These are phyloP conservation scores for Cydonia oblonga DNA, from an alignment of 331 rosid species.

Conservation along the genomic window DNA sequence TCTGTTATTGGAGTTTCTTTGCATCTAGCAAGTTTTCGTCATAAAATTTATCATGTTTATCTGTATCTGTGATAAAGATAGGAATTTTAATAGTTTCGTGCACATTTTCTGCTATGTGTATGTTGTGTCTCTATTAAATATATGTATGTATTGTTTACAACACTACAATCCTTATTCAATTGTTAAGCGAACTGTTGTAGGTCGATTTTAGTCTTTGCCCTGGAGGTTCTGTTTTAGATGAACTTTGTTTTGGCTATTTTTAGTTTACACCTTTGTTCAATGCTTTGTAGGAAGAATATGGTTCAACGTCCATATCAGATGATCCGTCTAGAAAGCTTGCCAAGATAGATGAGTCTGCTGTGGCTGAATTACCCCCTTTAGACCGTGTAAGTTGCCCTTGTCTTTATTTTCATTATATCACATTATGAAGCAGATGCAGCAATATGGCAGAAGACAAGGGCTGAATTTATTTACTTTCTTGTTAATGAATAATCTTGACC, in stretches of 20 bases:
- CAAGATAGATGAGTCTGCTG: slow-evolving; percentile 34
- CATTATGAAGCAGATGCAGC: slow-evolving; percentile 6
- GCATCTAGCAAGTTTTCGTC: too few species aligned
- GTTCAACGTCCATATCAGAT: slow-evolving; percentile 22
- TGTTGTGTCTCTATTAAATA: too few species aligned
- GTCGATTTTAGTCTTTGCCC: too few species aligned
- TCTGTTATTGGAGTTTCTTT: neutral
- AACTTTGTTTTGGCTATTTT: slow-evolving; percentile 1
- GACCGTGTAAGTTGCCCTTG: slow-evolving; percentile 34
- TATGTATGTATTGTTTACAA: too few species aligned
- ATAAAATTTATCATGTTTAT: neutral
- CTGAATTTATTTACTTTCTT: neutral
- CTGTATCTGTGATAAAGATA: neutral
- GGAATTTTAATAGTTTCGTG: too few species aligned
- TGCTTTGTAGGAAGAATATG: slow-evolving; percentile 30
- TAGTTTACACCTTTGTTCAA: neutral
- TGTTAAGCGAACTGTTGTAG: too few species aligned
- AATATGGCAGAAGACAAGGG: neutral
- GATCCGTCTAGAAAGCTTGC: slow-evolving; percentile 39
- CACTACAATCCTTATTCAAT: too few species aligned
- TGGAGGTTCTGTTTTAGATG: neutral
- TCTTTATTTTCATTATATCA: neutral
- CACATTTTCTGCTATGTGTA: too few species aligned
- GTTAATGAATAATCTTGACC: neutral
- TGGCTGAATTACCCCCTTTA: slow-evolving; percentile 20